Base-by-base conservation (phyloP, 2,329 filamentous ascomycete genomes). In the Hypoxylon sp. region DNA sequence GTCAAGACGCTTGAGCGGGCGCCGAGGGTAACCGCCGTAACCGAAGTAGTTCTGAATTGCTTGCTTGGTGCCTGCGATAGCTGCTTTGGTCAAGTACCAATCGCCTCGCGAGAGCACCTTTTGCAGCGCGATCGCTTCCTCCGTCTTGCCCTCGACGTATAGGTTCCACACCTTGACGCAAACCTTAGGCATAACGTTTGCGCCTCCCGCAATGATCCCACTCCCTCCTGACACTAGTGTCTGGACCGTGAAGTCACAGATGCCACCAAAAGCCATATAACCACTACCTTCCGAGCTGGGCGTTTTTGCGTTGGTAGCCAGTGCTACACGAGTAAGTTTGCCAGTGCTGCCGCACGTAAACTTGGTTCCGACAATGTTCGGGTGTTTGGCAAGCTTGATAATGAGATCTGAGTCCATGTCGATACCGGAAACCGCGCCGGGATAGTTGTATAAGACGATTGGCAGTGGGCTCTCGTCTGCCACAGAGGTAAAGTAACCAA, bases 281-380 rank as follows among this genome's bases (percentile, higher is more conserved):
- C 88, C 88, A 19, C 84, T 87, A 32, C 87, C 87, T 66, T 85
- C 81, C 6, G 80, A 76, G 64, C 77, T 80, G 9, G 90, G 88
- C 0, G 90, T 93, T 78, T 89, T 88, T 61, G 93, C 92, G 72
- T 91, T 82, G 50, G 90, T 88, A 47, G 88, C 92, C 12, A 86
- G 80, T 5, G 93, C 92, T 3, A 97, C 92, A 30, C 93, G 89
- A 11, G 93, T 95, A 70, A 96, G 85, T 81, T 96, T 97, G 69
- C 93, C 93, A 0, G 92, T 96, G 83, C 93, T 96, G 70, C 92
- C 93, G 77, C 93, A 96, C 41, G 93, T 97, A 84, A 97, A 96
- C 79, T 97, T 97, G 59, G 92, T 94, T 68, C 93, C 93, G 68
- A 94, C 82, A 74, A 97, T 93, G 80, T 96, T 96, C 70, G 89